phyloP scores from a whole-genome alignment of 177 flowering plant genomes.

The Telopea speciosissima region DNA sequence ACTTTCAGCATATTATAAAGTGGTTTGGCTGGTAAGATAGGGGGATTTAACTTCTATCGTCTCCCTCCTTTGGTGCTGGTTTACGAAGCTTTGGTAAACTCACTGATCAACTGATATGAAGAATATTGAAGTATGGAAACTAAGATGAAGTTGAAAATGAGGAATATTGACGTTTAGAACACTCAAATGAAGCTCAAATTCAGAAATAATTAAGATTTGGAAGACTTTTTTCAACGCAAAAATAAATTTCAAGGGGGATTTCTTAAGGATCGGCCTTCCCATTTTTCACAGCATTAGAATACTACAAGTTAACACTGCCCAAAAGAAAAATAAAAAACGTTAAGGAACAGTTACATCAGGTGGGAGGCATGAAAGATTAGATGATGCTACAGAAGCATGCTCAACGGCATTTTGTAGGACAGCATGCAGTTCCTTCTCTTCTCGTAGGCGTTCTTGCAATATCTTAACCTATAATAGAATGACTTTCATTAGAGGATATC shows the following conservation, averaged over 20 bases:
- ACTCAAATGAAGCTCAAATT: too few species aligned
- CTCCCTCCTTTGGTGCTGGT: too few species aligned
- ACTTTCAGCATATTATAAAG: too few species aligned
- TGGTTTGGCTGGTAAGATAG: too few species aligned
- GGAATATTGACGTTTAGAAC: too few species aligned
- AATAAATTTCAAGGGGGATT: not conserved
- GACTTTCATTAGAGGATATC: not conserved
- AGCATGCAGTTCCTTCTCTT: conserved; percentile 55
- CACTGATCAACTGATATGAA: too few species aligned
- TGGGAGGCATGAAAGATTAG: conserved; percentile 40
- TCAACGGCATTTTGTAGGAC: conserved; percentile 44
- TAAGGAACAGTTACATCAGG: conserved; percentile 16
- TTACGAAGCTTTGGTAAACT: too few species aligned
- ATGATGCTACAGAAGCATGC: conserved; percentile 25
- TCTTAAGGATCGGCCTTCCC: not conserved
- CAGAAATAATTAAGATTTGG: too few species aligned
- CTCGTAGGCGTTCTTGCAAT: conserved; percentile 40
- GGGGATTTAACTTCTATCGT: too few species aligned
- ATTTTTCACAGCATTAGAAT: not conserved
- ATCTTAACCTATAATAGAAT: conserved; percentile 37
- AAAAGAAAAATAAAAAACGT: not conserved
- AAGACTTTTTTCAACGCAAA: too few species aligned
- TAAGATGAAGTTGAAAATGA: too few species aligned
- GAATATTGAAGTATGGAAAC: too few species aligned
- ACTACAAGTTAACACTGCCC: not conserved